Evolutionary conservation across 2,329 filamentous ascomycete genomes (phyloP), one percentile per base, ranked within the genome.

Genomic region (Stemphylium lycopersici): DNA sequence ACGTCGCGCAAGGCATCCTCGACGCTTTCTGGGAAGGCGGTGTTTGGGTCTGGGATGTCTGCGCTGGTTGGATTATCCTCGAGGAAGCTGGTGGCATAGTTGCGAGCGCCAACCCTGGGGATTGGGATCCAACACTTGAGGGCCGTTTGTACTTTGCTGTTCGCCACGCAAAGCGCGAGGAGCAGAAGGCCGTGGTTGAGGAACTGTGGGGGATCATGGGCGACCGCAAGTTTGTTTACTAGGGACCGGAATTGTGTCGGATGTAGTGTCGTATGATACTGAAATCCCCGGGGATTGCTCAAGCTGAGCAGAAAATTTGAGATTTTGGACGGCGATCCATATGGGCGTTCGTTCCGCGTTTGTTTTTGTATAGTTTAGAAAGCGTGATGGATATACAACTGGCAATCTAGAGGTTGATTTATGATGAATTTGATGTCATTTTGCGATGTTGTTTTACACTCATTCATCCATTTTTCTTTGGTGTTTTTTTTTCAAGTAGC

Each of bases 11-110:
- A 5, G 73, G 73, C 32, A 62, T 59, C 38, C 43, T 76, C 1
- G 73, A 76, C 37, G 50, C 61, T 0, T 76, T 74, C 48, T 76
- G 73, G 73, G 74, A 76, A 51, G 72, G 68, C 3, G 73, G 73
- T 0, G 69, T 70, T 4, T 74, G 65, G 62, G 53, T 68, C 5
- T 76, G 74, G 74, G 74, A 76, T 36, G 65, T 76, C 2, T 66
- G 62, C 6, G 74, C 73, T 5, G 74, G 74, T 1, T 76, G 73
- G 73, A 55, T 67, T n/a, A 73, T 76, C 18, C 58, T 76, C 0
- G 65, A 75, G 43, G 74, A 76, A 49, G 72, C 74, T 6, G 73
- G 74, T 1, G 74, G 74, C 0, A 63, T 76, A 11, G 68, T 76
- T 1, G 72, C 67, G 1, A 67, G 65, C 12, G 70, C 72, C 0